Conservation (phyloP, 2,329 filamentous ascomycete genomes). For the Blastomyces parvus region DNA sequence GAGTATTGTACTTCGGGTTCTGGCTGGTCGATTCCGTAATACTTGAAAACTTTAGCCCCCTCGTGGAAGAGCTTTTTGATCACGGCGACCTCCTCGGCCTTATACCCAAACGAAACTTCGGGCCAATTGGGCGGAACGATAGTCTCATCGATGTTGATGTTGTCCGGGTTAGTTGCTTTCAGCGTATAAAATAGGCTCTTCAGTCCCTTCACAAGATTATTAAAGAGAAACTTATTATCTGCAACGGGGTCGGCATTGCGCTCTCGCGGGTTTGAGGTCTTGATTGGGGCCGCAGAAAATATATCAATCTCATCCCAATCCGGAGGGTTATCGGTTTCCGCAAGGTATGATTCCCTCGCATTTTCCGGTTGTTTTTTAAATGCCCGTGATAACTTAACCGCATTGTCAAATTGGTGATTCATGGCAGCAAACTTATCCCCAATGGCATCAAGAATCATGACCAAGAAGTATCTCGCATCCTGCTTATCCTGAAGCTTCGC, state of each 20-base stretch:
- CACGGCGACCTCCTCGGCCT: conserved; percentile 91
- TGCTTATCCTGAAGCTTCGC: conserved; percentile 86
- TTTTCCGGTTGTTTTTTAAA: conserved; percentile 60
- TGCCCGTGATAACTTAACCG: conserved; percentile 78
- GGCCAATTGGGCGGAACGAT: conserved; percentile 85
- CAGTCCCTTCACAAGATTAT: conserved; percentile 87
- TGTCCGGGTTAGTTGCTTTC: conserved; percentile 70
- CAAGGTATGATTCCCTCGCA: conserved; percentile 67
- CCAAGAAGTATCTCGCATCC: conserved; percentile 87
- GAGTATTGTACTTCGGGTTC: conserved; percentile 61
- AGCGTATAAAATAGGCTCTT: conserved; percentile 97
- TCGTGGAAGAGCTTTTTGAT: conserved; percentile 97
- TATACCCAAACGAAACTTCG: conserved; percentile 92
- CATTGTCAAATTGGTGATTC: conserved; percentile 93
- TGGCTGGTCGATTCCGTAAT: conserved; percentile 84
- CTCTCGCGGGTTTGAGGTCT: conserved; percentile 83
- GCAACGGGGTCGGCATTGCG: conserved; percentile 80
- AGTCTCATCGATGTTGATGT: conserved; percentile 59
- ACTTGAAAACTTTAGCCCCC: conserved; percentile 90
- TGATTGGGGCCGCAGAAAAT: conserved; percentile 91
- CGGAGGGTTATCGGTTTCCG: conserved; percentile 67
- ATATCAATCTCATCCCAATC: conserved; percentile 99
- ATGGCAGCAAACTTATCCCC: conserved; percentile 97
- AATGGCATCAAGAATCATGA: conserved; percentile 96
- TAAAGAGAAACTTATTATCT: conserved; percentile 97